Evolutionary conservation across 352 stramenopile species (phyloP).

Genomic region (Blastocystis sp.): DNA sequence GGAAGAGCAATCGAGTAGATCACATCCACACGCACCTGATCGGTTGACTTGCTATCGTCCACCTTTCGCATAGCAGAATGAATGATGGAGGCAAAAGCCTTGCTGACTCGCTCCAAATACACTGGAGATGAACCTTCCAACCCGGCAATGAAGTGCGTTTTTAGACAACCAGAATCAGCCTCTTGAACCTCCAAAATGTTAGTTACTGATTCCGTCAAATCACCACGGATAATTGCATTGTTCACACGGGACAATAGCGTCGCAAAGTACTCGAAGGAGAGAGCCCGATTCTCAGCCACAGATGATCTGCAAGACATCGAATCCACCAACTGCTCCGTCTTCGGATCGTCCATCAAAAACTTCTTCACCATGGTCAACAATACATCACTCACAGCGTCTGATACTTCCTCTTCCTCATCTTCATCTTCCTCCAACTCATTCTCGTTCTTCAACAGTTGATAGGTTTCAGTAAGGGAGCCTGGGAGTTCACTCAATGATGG

Average conservation of each 20-base stretch:
- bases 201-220: neutral
- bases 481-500: neutral
- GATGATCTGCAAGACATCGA: neutral
- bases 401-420: slow-evolving; percentile 37
- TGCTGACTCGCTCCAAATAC: neutral
- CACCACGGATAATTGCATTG: neutral
- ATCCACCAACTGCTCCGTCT: neutral
- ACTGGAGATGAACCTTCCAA: slow-evolving; percentile 30
- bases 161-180: neutral
- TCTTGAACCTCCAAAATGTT: slow-evolving; percentile 9
- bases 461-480: neutral
- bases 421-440: slow-evolving; percentile 52
- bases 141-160: slow-evolving; percentile 8
- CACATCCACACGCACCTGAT: neutral
- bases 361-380: neutral
- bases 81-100: slow-evolving; percentile 36
- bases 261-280: slow-evolving; percentile 45
- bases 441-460: slow-evolving; percentile 47
- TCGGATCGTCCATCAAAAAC: neutral
- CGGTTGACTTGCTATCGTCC: neutral
- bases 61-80: slow-evolving; percentile 11
- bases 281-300: slow-evolving; percentile 20
- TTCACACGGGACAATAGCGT: neutral
- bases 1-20: slow-evolving; percentile 20
- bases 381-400: neutral